Percentiles rank a stretch among this genome's conserved stretches.
Conservation (phyloP, 2,329 filamentous ascomycete species). For the Monosporascus sp. region DNA sequence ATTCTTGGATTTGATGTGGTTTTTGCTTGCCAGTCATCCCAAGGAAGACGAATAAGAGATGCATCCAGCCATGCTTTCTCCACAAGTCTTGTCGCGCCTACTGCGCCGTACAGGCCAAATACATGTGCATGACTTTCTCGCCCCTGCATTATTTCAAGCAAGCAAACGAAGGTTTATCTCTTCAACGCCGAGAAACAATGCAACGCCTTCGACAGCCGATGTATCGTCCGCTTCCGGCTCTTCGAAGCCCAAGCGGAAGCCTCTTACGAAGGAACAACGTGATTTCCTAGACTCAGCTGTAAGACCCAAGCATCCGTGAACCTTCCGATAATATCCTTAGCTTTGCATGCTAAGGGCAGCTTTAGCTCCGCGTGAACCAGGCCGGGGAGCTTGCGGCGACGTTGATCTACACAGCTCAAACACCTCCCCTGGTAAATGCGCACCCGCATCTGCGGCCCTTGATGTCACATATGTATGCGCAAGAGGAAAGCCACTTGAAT, state of each 20-base stretch:
- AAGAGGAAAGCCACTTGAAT: conserved; percentile 80
- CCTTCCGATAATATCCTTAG: conserved; percentile 2
- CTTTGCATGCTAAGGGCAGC: background rate
- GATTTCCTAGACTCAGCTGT: conserved; percentile 72
- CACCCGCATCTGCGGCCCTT: conserved; percentile 84
- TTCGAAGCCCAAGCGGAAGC: conserved; percentile 42
- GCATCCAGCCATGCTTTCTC: conserved; percentile 17
- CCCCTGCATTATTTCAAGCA: conserved; percentile 27
- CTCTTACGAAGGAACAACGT: conserved; percentile 64
- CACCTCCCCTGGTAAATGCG: conserved; percentile 68
- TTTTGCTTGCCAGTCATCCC: background rate
- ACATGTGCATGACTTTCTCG: conserved; percentile 33
- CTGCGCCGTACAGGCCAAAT: conserved; percentile 15
- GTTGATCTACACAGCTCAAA: conserved; percentile 88
- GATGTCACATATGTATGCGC: conserved; percentile 98
- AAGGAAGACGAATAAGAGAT: background rate
- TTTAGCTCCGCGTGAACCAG: conserved; percentile 86
- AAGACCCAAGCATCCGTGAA: conserved; percentile 22
- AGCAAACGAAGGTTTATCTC: conserved; percentile 17
- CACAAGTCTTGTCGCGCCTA: conserved; percentile 13
- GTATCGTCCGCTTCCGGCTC: conserved; percentile 21
- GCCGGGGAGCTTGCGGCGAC: conserved; percentile 95
- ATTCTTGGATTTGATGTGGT: background rate
- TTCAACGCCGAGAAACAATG: conserved; percentile 14
- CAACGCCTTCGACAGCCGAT: conserved; percentile 16